phyloP scores from a whole-genome alignment of 306 rosid species.

The Castanospermum australe region DNA sequence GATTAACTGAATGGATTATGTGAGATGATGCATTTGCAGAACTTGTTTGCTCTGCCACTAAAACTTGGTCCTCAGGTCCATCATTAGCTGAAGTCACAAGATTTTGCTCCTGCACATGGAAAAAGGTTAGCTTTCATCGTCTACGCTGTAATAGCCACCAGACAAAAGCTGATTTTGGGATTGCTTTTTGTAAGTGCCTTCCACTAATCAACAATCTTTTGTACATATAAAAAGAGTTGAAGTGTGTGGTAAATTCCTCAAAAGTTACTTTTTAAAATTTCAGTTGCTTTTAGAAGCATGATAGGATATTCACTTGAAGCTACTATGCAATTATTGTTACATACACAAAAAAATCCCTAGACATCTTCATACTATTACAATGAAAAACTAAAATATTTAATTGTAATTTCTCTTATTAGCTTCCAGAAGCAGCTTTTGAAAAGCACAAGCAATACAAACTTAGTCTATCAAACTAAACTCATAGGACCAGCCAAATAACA shows the following conservation, averaged over 20 bases:
- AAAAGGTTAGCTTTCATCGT: constrained; percentile 8
- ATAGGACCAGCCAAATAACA: not conserved
- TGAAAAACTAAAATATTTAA: not conserved
- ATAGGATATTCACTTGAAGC: not conserved
- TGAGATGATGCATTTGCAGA: constrained; percentile 53
- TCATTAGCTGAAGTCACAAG: constrained; percentile 39
- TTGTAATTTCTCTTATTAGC: not conserved
- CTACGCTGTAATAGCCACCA: not conserved
- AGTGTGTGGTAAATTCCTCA: not conserved
- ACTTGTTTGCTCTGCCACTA: constrained; percentile 49
- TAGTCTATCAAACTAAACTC: not conserved
- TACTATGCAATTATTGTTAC: too few relatives aligned
- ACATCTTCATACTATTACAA: not conserved
- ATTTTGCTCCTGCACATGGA: constrained; percentile 51
- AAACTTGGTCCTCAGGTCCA: constrained; percentile 50
- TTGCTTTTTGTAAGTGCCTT: not conserved
- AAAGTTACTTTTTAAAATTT: not conserved
- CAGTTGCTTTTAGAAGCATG: not conserved
- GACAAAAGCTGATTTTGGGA: not conserved
- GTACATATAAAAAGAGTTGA: not conserved
- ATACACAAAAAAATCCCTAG: not conserved
- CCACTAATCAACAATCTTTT: not conserved
- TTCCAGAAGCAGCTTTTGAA: not conserved
- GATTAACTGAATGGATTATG: constrained; percentile 47
- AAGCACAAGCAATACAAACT: not conserved